A percentile compares a stretch with the other conserved stretches of the same genome.
Conservation (phyloP, 495 filamentous ascomycete species). For the Trichodelitschia bisporula region DNA sequence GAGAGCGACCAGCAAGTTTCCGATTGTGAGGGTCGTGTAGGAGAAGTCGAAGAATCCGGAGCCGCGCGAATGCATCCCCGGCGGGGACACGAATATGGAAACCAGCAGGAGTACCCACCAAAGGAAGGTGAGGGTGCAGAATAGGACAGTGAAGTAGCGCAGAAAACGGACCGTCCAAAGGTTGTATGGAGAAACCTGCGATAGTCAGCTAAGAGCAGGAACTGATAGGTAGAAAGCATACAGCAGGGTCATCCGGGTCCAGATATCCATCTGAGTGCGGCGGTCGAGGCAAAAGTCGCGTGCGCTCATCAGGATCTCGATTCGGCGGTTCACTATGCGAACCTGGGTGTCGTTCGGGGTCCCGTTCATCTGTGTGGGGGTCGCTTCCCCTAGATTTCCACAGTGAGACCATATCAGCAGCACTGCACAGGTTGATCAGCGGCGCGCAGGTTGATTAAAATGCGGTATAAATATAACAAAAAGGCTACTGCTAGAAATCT, state of each 20-base stretch:
- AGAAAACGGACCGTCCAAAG: constrained; percentile 67
- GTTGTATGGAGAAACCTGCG: constrained; percentile 80
- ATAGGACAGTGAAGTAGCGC: constrained; percentile 45
- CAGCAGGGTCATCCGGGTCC: constrained; percentile 86
- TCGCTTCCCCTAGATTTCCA: too few species aligned
- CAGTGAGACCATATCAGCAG: too few species aligned
- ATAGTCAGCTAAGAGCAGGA: constrained; percentile 1
- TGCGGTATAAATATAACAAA: too few species aligned
- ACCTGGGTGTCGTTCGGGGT: too few species aligned
- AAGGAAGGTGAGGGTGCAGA: constrained; percentile 47
- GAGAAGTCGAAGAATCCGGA: constrained; percentile 77
- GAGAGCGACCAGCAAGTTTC: constrained; percentile 49
- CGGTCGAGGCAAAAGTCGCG: constrained; percentile 29
- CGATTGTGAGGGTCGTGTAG: constrained; percentile 17
- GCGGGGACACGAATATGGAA: constrained; percentile 68
- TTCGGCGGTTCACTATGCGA: constrained; percentile 6
- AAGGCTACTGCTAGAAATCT: too few species aligned
- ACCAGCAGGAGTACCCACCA: constrained; percentile 85
- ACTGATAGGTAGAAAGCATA: constrained; percentile 16
- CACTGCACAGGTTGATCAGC: too few species aligned
- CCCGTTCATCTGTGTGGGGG: too few species aligned
- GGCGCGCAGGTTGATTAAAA: too few species aligned
- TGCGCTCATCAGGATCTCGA: constrained; percentile 40
- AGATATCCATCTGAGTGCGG: constrained; percentile 37
- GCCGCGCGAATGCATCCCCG: constrained; percentile 59